Percentiles rank a stretch among this genome's conserved stretches.
Conservation (phyloP, 768 basidiomycete genomes). For the Xerocomus spinulosus region DNA sequence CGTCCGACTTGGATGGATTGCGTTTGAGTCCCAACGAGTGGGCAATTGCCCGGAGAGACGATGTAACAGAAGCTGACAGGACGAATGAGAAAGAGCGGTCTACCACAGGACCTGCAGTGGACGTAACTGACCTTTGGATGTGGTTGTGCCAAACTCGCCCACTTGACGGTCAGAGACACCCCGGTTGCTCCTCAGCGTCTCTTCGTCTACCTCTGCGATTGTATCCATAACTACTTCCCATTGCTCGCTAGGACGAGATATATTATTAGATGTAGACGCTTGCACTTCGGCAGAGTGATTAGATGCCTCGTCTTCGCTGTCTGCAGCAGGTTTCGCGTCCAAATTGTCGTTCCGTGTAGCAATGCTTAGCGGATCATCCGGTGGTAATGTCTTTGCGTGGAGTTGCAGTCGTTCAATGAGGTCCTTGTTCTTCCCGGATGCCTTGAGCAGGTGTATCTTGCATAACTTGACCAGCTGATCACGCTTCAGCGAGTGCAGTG, state of each 20-base stretch:
- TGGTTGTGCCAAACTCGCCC: constrained; percentile 70
- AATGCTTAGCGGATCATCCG: constrained; percentile 50
- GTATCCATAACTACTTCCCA: constrained; percentile 89
- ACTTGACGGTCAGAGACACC: constrained; percentile 36
- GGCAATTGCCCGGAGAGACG: constrained; percentile 75
- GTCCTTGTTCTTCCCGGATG: constrained; percentile 73
- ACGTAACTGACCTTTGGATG: constrained; percentile 55
- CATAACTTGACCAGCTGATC: constrained; percentile 82
- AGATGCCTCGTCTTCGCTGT: constrained; percentile 31
- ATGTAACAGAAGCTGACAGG: constrained; percentile 52
- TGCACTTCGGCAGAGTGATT: constrained; percentile 16
- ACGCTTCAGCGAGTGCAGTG: constrained; percentile 77
- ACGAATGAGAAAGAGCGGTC: constrained; percentile 1
- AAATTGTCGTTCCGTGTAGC: constrained; percentile 47
- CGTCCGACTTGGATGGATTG: constrained; percentile 15
- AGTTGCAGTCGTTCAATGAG: constrained; percentile 64
- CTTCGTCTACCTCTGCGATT: constrained; percentile 64
- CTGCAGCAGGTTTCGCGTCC: constrained; percentile 28
- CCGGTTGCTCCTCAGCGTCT: constrained; percentile 37
- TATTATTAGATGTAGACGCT: constrained; percentile 10
- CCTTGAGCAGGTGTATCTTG: constrained; percentile 78
- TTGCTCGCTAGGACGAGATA: constrained; percentile 66
- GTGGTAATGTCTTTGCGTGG: constrained; percentile 62
- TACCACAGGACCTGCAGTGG: neutral
- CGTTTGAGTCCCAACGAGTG: constrained; percentile 71